Conservation (phyloP, 257 asterid species). For the Nicotiana knightiana region DNA sequence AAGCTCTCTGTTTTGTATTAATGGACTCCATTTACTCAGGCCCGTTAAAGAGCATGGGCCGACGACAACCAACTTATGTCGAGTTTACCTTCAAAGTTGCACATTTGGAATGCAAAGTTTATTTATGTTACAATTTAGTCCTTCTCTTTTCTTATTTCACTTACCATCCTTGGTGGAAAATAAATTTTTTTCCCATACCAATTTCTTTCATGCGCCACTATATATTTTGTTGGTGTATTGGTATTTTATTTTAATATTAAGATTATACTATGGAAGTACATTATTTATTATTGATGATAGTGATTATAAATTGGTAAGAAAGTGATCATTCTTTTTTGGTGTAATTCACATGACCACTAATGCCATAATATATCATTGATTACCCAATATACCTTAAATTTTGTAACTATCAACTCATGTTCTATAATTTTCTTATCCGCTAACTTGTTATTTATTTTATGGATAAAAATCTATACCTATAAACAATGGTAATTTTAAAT, state of each 20-base stretch:
- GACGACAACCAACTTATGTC: background rate
- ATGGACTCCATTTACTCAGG: background rate
- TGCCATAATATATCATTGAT: background rate
- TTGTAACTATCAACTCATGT: background rate
- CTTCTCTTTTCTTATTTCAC: background rate
- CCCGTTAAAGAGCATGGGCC: background rate
- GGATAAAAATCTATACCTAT: no score
- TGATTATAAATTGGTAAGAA: background rate
- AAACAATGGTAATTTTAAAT: no score
- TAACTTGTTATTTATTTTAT: background rate
- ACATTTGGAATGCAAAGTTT: background rate
- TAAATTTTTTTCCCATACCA: no score
- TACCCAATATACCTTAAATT: background rate
- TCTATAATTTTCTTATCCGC: background rate
- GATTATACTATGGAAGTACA: background rate
- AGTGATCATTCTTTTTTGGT: background rate
- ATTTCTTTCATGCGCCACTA: no score
- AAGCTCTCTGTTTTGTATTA: background rate
- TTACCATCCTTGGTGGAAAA: background rate
- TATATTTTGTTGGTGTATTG: background rate
- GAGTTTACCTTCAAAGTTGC: background rate
- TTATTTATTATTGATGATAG: background rate
- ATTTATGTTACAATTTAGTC: background rate
- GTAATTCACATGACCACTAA: background rate
- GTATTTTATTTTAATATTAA: background rate